Percentiles rank a stretch among this genome's conserved stretches.
Conservation (phyloP, 345 rosid genomes). For the Erucastrum elatum region DNA sequence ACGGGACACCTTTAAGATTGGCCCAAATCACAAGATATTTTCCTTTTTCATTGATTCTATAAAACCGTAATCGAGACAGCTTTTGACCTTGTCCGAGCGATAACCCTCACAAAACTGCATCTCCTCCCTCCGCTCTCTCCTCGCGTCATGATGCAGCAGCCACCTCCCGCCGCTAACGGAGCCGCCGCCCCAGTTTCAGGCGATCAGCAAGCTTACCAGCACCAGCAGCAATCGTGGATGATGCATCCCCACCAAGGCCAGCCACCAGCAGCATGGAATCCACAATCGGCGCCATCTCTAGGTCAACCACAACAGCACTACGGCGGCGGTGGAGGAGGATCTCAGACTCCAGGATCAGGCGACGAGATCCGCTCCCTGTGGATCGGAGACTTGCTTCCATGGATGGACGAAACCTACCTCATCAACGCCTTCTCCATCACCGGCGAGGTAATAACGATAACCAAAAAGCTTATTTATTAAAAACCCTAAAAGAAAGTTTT, state of each 20-base stretch:
- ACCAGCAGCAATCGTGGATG: constrained; percentile 61
- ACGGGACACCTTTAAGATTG: background rate
- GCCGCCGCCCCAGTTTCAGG: constrained; percentile 38
- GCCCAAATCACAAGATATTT: background rate
- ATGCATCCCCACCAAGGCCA: constrained; percentile 46
- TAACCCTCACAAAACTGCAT: background rate
- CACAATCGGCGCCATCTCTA: constrained; percentile 69
- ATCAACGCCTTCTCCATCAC: constrained; percentile 51
- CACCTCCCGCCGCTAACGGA: constrained; percentile 54
- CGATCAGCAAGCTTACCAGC: constrained; percentile 41
- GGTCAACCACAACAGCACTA: constrained; percentile 45
- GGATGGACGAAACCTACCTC: constrained; percentile 94
- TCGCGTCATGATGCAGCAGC: constrained; percentile 76
- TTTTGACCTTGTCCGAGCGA: constrained; percentile 1
- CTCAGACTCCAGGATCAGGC: constrained; percentile 36
- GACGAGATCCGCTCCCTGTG: constrained; percentile 77
- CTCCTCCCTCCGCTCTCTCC: background rate
- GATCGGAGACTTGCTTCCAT: constrained; percentile 89
- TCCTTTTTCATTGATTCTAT: background rate
- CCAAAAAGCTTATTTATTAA: too few species aligned
- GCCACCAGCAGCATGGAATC: constrained; percentile 79
- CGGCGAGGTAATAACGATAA: constrained; percentile 58
- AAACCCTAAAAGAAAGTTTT: too few species aligned
- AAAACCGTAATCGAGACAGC: background rate
- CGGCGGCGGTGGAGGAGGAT: constrained; percentile 41